Conservation (phyloP, 2,329 filamentous ascomycete species). For the Xylariaceae sp. region DNA sequence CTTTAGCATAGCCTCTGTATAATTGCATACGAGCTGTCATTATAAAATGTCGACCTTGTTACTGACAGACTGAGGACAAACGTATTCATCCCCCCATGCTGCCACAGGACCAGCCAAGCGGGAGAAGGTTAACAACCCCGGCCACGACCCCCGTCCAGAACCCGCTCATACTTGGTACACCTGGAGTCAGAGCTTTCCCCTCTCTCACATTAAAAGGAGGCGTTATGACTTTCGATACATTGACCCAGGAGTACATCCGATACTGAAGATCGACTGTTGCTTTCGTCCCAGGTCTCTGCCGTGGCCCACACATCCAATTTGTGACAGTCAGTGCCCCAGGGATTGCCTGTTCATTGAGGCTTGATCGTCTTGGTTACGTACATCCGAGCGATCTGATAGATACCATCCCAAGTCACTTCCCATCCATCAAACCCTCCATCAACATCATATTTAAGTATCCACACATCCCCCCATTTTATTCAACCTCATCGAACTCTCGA, state of each 20-base stretch:
- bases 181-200: slow-evolving; percentile 34
- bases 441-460: slow-evolving; percentile 44
- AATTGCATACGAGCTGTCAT: too few relatives aligned
- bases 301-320: slow-evolving; percentile 53
- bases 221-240: slow-evolving; percentile 33
- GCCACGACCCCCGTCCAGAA: slow-evolving; percentile 20
- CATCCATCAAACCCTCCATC: slow-evolving; percentile 37
- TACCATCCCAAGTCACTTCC: slow-evolving; percentile 38
- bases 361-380: slow-evolving; percentile 44
- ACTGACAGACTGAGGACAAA: too few relatives aligned
- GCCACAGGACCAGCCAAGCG: slow-evolving; percentile 26
- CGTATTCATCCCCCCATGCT: too few relatives aligned
- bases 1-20: too few relatives aligned
- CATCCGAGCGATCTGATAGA: slow-evolving; percentile 47
- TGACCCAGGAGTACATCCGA: slow-evolving; percentile 34
- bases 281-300: slow-evolving; percentile 41
- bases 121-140: slow-evolving; percentile 22
- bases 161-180: slow-evolving; percentile 26
- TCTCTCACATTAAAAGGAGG: slow-evolving; percentile 37
- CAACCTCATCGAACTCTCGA: slow-evolving; percentile 18
- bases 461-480: slow-evolving; percentile 33
- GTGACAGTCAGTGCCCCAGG: slow-evolving; percentile 50
- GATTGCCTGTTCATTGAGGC: slow-evolving; percentile 48
- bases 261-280: slow-evolving; percentile 34
- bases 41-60: too few relatives aligned